Evolutionary conservation across 176 grass and related monocot genomes (phyloP).

Genomic region (Avena sativa): DNA sequence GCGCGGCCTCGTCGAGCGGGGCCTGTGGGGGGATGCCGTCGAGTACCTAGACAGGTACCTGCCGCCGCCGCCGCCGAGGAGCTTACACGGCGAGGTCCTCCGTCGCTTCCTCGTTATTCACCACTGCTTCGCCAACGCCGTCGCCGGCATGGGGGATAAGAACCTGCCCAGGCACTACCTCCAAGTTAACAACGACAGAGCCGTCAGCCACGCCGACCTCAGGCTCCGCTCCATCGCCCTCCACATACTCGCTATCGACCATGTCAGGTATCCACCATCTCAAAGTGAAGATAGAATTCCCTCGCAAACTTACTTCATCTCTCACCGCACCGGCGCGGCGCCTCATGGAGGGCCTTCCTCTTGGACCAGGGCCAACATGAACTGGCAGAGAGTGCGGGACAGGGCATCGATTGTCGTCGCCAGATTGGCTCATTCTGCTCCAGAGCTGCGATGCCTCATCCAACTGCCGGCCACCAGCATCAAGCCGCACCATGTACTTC

Average conservation of each 20-base stretch:
- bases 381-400: constrained; percentile 14
- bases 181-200: background rate
- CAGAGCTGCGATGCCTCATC: constrained; percentile 19
- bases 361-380: background rate
- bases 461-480: background rate
- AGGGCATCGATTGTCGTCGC: background rate
- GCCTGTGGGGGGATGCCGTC: background rate
- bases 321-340: too few relatives aligned
- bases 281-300: background rate
- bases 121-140: constrained; percentile 5
- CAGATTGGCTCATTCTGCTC: constrained; percentile 12
- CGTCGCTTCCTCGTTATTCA: constrained; percentile 1
- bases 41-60: background rate
- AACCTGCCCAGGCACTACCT: background rate
- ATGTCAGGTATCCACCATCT: background rate
- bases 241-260: background rate
- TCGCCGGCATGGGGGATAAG: background rate
- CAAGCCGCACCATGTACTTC: background rate
- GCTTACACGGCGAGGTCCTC: background rate
- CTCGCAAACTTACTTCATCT: too few relatives aligned
- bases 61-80: background rate
- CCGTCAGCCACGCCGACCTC: background rate
- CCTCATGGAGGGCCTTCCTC: too few relatives aligned
- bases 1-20: background rate
- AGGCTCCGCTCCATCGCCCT: constrained; percentile 23